phyloP scores from a whole-genome alignment of 2,329 filamentous ascomycete genomes.

The Lecanoromycetidae sp. region DNA sequence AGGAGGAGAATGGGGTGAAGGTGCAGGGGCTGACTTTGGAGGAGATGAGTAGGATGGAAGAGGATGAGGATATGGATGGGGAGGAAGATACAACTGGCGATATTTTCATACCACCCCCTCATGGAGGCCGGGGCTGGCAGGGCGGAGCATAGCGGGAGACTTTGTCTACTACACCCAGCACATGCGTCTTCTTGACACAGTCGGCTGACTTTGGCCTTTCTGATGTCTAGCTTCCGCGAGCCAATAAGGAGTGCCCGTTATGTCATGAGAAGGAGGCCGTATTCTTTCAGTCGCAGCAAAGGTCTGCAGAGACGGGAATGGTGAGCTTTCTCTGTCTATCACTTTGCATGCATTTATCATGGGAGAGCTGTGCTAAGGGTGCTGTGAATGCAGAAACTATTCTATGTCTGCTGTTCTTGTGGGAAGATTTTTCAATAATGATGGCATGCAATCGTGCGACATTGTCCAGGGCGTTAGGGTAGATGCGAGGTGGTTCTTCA shows the following conservation, averaged over 20 bases:
- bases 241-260: conserved; percentile 70
- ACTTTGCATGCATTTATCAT: background rate
- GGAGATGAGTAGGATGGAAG: conserved; percentile 15
- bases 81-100: background rate
- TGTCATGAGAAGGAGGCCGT: conserved; percentile 85
- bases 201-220: conserved; percentile 25
- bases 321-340: conserved; percentile 41
- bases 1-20: background rate
- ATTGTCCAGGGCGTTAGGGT: background rate
- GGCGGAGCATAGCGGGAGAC: background rate
- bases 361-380: background rate
- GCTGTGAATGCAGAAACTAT: conserved; percentile 55
- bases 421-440: conserved; percentile 40
- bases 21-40: background rate
- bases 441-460: background rate
- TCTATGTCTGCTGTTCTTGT: conserved; percentile 89
- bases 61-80: background rate
- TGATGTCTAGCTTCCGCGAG: conserved; percentile 66
- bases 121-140: background rate
- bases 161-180: background rate
- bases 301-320: conserved; percentile 96
- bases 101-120: background rate
- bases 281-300: conserved; percentile 97
- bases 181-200: conserved; percentile 9
- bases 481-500: background rate